Evolutionary conservation across 176 grass and related monocot genomes (phyloP).

Genomic region (Elymus sibiricus): DNA sequence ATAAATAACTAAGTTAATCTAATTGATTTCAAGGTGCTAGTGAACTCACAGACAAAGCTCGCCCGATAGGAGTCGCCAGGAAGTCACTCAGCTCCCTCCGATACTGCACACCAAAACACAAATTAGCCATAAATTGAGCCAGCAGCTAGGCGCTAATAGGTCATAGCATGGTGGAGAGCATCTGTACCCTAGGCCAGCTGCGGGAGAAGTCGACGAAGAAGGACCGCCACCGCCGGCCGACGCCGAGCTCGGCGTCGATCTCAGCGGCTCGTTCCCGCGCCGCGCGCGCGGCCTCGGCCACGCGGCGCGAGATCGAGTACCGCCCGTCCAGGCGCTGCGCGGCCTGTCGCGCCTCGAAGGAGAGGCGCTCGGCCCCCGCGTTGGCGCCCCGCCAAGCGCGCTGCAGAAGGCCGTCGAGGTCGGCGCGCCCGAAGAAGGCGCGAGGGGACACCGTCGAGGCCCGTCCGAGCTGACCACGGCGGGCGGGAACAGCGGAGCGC

Average conservation of each 20-base stretch:
- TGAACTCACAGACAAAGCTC: slow-evolving; percentile 65
- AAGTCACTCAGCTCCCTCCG: slow-evolving; percentile 62
- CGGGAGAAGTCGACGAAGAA: slow-evolving; percentile 88
- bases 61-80: slow-evolving; percentile 66
- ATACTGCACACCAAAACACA: slow-evolving; percentile 60
- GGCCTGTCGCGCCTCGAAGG: slow-evolving; percentile 65
- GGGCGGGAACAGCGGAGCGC: not conserved
- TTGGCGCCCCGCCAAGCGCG: slow-evolving; percentile 83
- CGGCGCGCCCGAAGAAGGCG: slow-evolving; percentile 73
- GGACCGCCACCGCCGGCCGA: slow-evolving; percentile 69
- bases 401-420: slow-evolving; percentile 64
- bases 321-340: slow-evolving; percentile 54
- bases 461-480: not conserved
- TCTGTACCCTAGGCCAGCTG: slow-evolving; percentile 85
- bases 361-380: slow-evolving; percentile 67
- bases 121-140: slow-evolving; percentile 14
- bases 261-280: slow-evolving; percentile 51
- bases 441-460: slow-evolving; percentile 28
- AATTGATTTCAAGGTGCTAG: not conserved
- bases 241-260: slow-evolving; percentile 77
- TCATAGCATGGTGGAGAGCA: not conserved
- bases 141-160: not conserved
- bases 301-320: slow-evolving; percentile 55
- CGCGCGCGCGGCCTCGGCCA: slow-evolving; percentile 55
- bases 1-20: not conserved